A percentile compares a stretch with the other conserved stretches of the same genome.
These are phyloP conservation scores for Colletotrichum phormii DNA, from an alignment of 2,329 filamentous ascomycete genomes.

Conservation along the genomic window DNA sequence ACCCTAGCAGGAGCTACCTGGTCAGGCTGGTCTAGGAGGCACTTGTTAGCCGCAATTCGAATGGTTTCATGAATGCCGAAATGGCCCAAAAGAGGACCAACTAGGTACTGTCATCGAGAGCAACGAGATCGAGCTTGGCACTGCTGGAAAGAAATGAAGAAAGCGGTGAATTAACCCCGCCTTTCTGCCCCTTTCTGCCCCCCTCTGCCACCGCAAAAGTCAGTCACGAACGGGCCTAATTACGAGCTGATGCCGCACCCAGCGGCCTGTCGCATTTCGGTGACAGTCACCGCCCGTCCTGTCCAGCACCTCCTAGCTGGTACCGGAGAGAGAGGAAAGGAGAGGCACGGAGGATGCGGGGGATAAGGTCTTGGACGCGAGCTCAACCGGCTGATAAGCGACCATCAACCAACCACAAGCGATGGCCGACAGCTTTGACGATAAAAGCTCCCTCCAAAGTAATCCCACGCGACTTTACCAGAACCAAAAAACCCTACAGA, in stretches of 20 bases:
- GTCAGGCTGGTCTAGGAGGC: neutral
- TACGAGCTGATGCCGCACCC: neutral
- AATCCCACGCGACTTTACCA: slow-evolving; percentile 17
- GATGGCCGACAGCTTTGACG: slow-evolving; percentile 15
- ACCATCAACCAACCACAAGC: slow-evolving; percentile 21
- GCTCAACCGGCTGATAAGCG: slow-evolving; percentile 31
- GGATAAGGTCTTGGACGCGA: slow-evolving; percentile 32
- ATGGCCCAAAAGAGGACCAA: neutral
- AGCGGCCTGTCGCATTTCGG: neutral
- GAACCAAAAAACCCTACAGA: neutral
- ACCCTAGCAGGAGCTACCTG: too few species aligned
- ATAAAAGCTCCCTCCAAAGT: slow-evolving; percentile 32
- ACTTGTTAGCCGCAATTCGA: neutral
- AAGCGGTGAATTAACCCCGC: slow-evolving; percentile 3
- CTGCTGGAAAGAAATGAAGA: slow-evolving; percentile 3
- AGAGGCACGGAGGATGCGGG: slow-evolving; percentile 16
- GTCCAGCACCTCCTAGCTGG: neutral
- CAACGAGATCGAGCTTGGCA: neutral
- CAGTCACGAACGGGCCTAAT: neutral
- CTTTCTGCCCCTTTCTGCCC: slow-evolving; percentile 21
- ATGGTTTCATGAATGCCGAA: slow-evolving; percentile 21
- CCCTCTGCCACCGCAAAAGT: slow-evolving; percentile 6
- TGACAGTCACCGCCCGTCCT: slow-evolving; percentile 1
- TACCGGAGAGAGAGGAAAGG: neutral
- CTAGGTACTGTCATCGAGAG: neutral